Evolutionary conservation across 2,329 filamentous ascomycete genomes (phyloP).

Genomic region (Talaromyces rugulosus): DNA sequence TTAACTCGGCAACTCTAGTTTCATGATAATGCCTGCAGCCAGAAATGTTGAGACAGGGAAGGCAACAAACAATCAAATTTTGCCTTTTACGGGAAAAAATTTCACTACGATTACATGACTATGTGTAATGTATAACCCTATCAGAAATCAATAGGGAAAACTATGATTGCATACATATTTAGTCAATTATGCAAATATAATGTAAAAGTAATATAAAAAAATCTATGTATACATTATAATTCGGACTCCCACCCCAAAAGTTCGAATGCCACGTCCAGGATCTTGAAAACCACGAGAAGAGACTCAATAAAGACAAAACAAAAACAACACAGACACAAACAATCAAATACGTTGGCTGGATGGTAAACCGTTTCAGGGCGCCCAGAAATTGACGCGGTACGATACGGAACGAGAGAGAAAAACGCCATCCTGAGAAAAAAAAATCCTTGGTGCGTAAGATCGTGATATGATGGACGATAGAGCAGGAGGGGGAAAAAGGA

Average conservation of each 20-base stretch:
- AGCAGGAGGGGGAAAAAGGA: not conserved
- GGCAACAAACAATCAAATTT: too few relatives aligned
- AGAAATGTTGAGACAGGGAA: too few relatives aligned
- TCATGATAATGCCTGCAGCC: too few relatives aligned
- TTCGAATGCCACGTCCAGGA: not conserved
- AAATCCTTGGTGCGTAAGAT: not conserved
- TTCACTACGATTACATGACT: too few relatives aligned
- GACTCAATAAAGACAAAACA: not conserved
- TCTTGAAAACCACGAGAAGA: not conserved
- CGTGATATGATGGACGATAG: not conserved
- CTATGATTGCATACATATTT: not conserved
- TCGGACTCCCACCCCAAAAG: not conserved
- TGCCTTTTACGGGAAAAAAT: too few relatives aligned
- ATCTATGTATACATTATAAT: not conserved
- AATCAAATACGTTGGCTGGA: not conserved
- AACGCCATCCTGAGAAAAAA: not conserved
- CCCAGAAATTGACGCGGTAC: not conserved
- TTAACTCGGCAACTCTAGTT: too few relatives aligned
- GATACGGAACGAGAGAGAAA: not conserved
- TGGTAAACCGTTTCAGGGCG: not conserved
- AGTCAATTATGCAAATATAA: not conserved
- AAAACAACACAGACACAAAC: not conserved
- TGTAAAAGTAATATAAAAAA: not conserved
- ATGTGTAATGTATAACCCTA: too few relatives aligned
- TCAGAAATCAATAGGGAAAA: too few relatives aligned